A percentile compares a stretch with the other conserved stretches of the same genome.
Evolutionary conservation across 2,329 filamentous ascomycete genomes (phyloP).

Genomic region (Cladosporium sp.): DNA sequence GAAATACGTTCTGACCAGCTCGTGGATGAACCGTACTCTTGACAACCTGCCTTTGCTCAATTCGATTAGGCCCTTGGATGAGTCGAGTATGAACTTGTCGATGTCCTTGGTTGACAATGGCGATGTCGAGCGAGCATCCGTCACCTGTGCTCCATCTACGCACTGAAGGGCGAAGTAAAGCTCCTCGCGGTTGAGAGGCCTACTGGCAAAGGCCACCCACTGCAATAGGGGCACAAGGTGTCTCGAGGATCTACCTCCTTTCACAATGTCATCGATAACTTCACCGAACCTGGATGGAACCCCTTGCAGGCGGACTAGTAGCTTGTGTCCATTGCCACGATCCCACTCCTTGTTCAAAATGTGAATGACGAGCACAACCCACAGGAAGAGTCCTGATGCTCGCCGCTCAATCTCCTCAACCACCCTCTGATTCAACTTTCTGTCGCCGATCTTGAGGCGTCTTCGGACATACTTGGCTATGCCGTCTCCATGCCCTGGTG

Average conservation of each 20-base stretch:
- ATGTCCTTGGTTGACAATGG: constrained; percentile 19
- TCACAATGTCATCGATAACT: constrained; percentile 9
- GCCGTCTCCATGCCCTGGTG: not conserved
- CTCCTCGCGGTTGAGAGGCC: constrained; percentile 41
- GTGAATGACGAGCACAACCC: constrained; percentile 11
- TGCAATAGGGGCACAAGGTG: constrained; percentile 41
- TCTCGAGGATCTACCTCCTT: not conserved
- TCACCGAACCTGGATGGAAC: constrained; percentile 3
- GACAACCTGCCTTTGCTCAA: constrained; percentile 29
- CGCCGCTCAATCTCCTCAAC: not conserved
- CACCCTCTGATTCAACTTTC: constrained; percentile 20
- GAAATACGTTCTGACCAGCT: constrained; percentile 36
- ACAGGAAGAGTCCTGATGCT: constrained; percentile 13
- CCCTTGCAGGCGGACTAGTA: not conserved
- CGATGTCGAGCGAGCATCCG: not conserved
- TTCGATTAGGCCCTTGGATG: constrained; percentile 51
- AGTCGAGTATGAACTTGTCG: constrained; percentile 34
- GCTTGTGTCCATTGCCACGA: not conserved
- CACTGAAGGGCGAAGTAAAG: constrained; percentile 33
- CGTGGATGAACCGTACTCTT: constrained; percentile 51
- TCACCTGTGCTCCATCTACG: constrained; percentile 34
- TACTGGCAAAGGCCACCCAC: constrained; percentile 50
- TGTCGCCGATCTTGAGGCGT: not conserved
- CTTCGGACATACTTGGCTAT: not conserved
- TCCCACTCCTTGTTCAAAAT: constrained; percentile 9